Conservation (phyloP, 2,329 filamentous ascomycete genomes). For the Talaromyces piceae region DNA sequence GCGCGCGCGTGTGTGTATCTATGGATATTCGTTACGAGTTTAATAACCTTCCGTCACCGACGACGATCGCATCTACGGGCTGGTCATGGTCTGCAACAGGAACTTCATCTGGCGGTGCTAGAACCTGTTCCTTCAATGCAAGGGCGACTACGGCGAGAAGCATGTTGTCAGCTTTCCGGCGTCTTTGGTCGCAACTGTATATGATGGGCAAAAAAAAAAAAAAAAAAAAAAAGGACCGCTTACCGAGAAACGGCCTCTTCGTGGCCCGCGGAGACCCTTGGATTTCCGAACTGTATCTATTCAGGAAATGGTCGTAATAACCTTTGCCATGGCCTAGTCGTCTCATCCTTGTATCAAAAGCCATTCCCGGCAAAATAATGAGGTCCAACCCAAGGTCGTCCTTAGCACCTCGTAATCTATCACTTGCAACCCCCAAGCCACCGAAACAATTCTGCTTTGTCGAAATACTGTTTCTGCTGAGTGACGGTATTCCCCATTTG, state of each 20-base stretch:
- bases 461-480: slow-evolving; percentile 57
- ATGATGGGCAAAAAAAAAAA: neutral
- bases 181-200: neutral
- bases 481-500: slow-evolving; percentile 90
- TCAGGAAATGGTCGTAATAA: slow-evolving; percentile 92
- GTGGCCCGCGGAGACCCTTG: slow-evolving; percentile 23
- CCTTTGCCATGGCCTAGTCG: slow-evolving; percentile 90
- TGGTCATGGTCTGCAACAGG: slow-evolving; percentile 72
- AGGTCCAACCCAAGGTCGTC: slow-evolving; percentile 58
- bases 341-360: slow-evolving; percentile 69
- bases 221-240: slow-evolving; percentile 28
- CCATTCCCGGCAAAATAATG: slow-evolving; percentile 86
- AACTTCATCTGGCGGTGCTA: slow-evolving; percentile 57
- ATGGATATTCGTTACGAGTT: slow-evolving; percentile 10
- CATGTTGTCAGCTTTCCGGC: slow-evolving; percentile 11
- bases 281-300: slow-evolving; percentile 55
- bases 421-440: slow-evolving; percentile 40
- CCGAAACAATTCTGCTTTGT: slow-evolving; percentile 67
- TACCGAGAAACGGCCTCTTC: slow-evolving; percentile 54
- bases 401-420: slow-evolving; percentile 11
- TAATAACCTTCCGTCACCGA: slow-evolving; percentile 59
- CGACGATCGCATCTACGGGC: slow-evolving; percentile 67
- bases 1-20: neutral
- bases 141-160: slow-evolving; percentile 56
- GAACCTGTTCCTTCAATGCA: slow-evolving; percentile 77